Conservation (phyloP, 768 basidiomycete genomes). For the Mycena sanguinolenta region DNA sequence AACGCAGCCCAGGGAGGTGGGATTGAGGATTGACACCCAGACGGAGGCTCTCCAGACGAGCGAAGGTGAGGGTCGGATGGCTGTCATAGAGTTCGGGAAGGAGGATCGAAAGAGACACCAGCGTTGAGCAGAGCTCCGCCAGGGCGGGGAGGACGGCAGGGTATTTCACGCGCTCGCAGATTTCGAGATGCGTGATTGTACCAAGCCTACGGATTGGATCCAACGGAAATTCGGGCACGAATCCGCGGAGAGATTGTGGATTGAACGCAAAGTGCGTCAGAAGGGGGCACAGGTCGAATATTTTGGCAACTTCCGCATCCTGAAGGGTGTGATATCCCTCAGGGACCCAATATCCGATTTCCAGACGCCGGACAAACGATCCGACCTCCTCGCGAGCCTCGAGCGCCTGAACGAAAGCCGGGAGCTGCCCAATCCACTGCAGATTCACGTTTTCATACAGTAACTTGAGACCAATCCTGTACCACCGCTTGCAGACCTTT, state of each 20-base stretch:
- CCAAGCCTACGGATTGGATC: no score
- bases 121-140: no score
- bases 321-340: slow-evolving; percentile 29
- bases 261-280: slow-evolving; percentile 17
- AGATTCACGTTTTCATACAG: slow-evolving; percentile 46
- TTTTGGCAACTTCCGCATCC: not conserved
- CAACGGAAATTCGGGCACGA: not conserved
- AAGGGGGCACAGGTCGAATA: slow-evolving; percentile 19
- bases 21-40: not conserved
- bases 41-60: slow-evolving; percentile 5
- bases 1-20: not conserved
- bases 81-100: not conserved
- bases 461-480: slow-evolving; percentile 38
- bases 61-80: slow-evolving; percentile 5
- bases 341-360: slow-evolving; percentile 28
- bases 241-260: not conserved
- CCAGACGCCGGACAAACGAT: slow-evolving; percentile 31
- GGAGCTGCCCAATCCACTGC: slow-evolving; percentile 40
- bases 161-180: no score
- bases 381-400: slow-evolving; percentile 22
- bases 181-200: no score
- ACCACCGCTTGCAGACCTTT: slow-evolving; percentile 45
- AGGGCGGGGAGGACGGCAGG: no score
- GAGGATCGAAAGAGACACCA: not conserved
- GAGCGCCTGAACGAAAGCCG: slow-evolving; percentile 38